Percentiles rank a stretch among this genome's conserved stretches.
Conservation (phyloP, 1,139 yeast species). For the Diutina rugosa region DNA sequence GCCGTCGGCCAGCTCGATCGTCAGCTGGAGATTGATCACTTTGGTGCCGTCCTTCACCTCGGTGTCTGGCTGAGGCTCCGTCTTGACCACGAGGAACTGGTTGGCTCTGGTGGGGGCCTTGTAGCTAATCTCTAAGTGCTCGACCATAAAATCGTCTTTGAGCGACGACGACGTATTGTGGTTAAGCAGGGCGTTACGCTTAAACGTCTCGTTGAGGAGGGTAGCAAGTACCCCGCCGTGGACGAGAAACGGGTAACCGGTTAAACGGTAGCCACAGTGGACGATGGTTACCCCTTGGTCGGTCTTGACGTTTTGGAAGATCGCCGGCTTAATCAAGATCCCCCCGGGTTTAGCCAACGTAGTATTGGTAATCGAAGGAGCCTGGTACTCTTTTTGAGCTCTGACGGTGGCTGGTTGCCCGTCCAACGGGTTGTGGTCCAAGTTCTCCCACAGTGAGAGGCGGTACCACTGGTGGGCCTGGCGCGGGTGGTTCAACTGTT, state of each 20-base stretch:
- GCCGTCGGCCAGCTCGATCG: conserved; percentile 23
- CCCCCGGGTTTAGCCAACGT: conserved; percentile 57
- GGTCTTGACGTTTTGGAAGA: conserved; percentile 46
- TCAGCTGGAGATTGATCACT: conserved; percentile 17
- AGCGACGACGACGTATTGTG: conserved; percentile 16
- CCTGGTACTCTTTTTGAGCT: conserved; percentile 21
- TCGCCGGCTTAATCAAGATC: conserved; percentile 57
- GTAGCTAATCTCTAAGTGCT: conserved; percentile 43
- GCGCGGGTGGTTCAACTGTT: conserved; percentile 25
- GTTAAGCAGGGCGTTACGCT: conserved; percentile 36
- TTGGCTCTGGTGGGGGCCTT: conserved; percentile 68
- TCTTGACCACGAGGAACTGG: conserved; percentile 59
- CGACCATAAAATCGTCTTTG: conserved; percentile 33
- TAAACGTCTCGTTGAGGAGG: conserved; percentile 37
- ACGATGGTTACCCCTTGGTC: conserved; percentile 54
- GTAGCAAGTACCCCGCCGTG: conserved; percentile 91
- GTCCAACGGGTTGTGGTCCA: conserved; percentile 32
- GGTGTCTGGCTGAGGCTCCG: conserved; percentile 20
- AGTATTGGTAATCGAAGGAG: neutral
- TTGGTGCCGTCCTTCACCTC: conserved; percentile 12
- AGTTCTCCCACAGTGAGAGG: conserved; percentile 48
- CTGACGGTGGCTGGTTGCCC: conserved; percentile 10
- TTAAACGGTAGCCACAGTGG: conserved; percentile 66
- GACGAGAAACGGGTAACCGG: conserved; percentile 79
- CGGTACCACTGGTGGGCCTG: conserved; percentile 29